A percentile compares a stretch with the other conserved stretches of the same genome.
Conservation (phyloP, 306 rosid species). For the Clitoria ternatea region DNA sequence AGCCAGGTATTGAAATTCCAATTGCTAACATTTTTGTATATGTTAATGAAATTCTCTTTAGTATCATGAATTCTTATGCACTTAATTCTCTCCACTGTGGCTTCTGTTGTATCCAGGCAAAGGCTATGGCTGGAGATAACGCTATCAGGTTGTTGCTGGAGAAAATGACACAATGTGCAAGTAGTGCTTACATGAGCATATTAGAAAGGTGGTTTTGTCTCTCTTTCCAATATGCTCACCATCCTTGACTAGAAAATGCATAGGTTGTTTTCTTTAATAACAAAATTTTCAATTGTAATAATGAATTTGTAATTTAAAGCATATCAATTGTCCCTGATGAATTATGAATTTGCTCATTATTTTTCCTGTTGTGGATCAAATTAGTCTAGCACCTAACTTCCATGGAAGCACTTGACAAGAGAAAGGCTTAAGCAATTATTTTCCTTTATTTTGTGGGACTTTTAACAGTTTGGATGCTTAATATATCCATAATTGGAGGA, state of each 20-base stretch:
- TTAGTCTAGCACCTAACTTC: neutral
- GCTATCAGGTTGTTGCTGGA: conserved; percentile 88
- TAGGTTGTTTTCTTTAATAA: neutral
- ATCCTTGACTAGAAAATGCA: conserved; percentile 15
- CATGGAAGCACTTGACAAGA: neutral
- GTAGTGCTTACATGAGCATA: conserved; percentile 91
- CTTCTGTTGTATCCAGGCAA: conserved; percentile 58
- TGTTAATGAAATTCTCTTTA: neutral
- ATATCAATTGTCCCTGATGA: neutral
- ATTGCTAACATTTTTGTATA: conserved; percentile 6
- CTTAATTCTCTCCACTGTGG: conserved; percentile 13
- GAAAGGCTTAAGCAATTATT: neutral
- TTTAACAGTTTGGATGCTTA: neutral
- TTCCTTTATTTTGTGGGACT: neutral
- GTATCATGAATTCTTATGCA: conserved; percentile 5
- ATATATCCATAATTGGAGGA: neutral
- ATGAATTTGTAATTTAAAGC: neutral
- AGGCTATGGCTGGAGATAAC: conserved; percentile 99
- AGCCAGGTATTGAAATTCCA: conserved; percentile 62
- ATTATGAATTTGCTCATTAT: neutral
- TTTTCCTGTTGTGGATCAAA: conserved; percentile 12
- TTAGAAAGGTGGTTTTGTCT: conserved; percentile 62
- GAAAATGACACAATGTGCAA: conserved; percentile 88
- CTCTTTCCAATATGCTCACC: neutral
- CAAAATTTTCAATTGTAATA: neutral